These are phyloP conservation scores for Cercospora sojina DNA, from an alignment of 2,329 filamentous ascomycete species.

Conservation along the genomic window DNA sequence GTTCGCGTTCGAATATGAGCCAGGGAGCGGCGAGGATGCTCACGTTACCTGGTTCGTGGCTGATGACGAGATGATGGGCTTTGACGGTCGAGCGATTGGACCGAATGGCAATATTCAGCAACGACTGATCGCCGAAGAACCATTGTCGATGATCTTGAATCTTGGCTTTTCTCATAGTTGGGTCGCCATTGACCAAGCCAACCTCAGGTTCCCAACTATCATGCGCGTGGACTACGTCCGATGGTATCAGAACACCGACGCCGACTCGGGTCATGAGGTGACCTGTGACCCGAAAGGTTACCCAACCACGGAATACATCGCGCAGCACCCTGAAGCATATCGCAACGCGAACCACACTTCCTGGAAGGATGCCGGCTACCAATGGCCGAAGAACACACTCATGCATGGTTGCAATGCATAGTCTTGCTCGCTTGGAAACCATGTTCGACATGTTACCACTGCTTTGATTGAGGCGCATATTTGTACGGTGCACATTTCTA, in stretches of 20 bases:
- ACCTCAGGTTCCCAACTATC: constrained; percentile 51
- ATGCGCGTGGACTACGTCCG: constrained; percentile 58
- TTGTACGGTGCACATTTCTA: constrained; percentile 8
- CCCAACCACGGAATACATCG: constrained; percentile 54
- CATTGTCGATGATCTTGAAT: constrained; percentile 56
- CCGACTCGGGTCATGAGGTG: constrained; percentile 41
- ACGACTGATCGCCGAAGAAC: constrained; percentile 53
- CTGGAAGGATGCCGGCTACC: constrained; percentile 41
- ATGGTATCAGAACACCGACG: constrained; percentile 51
- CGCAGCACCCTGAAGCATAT: constrained; percentile 49
- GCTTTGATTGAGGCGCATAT: constrained; percentile 7
- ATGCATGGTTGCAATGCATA: constrained; percentile 42
- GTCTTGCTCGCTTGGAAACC: constrained; percentile 14
- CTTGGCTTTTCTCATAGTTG: constrained; percentile 54
- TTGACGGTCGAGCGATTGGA: constrained; percentile 54
- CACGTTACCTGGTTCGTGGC: constrained; percentile 56
- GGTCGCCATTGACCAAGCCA: constrained; percentile 48
- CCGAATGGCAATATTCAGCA: constrained; percentile 55
- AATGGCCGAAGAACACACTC: constrained; percentile 47
- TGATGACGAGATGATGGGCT: constrained; percentile 51
- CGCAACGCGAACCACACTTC: constrained; percentile 54
- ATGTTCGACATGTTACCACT: constrained; percentile 11
- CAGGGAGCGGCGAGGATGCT: constrained; percentile 47
- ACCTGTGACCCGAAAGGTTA: constrained; percentile 58
- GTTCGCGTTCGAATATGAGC: constrained; percentile 57